Conservation (phyloP, 1,284 basidiomycete species). For the Fomitiporia mediterranea region DNA sequence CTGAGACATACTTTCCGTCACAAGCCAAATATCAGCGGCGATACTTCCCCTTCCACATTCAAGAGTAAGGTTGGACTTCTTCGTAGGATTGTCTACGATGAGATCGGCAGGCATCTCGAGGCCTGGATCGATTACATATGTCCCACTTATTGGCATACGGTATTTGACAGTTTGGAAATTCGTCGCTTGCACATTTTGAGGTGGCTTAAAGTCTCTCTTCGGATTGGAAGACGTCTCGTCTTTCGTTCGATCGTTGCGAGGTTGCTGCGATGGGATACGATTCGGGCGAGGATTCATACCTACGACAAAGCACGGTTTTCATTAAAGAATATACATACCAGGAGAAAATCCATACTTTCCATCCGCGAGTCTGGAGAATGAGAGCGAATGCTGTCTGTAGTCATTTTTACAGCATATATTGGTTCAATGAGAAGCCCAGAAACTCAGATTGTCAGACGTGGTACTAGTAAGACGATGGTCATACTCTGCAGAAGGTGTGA, state of each 20-base stretch:
- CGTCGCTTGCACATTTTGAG: background rate
- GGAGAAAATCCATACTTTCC: too few relatives aligned
- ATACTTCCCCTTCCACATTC: constrained; percentile 4
- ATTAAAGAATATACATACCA: too few relatives aligned
- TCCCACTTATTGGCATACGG: constrained; percentile 12
- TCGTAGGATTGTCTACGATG: constrained; percentile 4
- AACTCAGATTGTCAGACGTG: too few relatives aligned
- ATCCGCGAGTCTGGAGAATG: too few relatives aligned
- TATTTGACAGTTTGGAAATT: constrained; percentile 10
- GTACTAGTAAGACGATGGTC: too few relatives aligned
- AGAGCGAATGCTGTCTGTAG: background rate
- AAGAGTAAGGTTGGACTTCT: background rate
- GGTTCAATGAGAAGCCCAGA: too few relatives aligned
- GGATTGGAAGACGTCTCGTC: background rate
- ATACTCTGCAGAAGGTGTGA: too few relatives aligned
- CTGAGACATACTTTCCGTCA: background rate
- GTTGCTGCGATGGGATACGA: background rate
- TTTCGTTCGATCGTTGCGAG: background rate
- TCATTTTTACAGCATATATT: too few relatives aligned
- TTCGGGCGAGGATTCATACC: background rate
- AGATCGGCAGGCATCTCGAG: constrained; percentile 15
- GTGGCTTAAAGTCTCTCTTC: background rate
- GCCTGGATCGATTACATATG: constrained; percentile 18
- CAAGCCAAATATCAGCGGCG: background rate
- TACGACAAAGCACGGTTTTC: too few relatives aligned